Percentiles rank a stretch among this genome's conserved stretches.
phyloP scores from a whole-genome alignment of 805 yeast species.

The Metschnikowia bowlesiae region DNA sequence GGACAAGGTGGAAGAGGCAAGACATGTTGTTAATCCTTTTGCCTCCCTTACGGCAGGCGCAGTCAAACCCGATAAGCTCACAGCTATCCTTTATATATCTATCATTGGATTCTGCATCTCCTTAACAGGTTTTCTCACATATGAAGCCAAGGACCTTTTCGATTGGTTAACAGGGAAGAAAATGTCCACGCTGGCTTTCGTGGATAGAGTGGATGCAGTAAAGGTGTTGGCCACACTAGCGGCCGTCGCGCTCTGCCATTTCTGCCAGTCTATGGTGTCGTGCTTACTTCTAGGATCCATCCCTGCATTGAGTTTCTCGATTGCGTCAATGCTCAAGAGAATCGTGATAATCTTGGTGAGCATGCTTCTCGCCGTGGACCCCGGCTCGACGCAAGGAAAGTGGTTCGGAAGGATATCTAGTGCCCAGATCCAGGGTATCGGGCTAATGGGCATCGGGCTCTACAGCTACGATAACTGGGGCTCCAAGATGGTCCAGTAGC shows the following conservation, averaged over 20 bases:
- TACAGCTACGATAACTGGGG: conserved; percentile 66
- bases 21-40: conserved; percentile 20
- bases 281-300: conserved; percentile 76
- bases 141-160: conserved; percentile 47
- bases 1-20: conserved; percentile 16
- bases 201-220: conserved; percentile 4
- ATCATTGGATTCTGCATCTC: conserved; percentile 66
- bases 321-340: conserved; percentile 84
- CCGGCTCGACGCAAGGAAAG: conserved; percentile 20
- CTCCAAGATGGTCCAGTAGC: conserved; percentile 12
- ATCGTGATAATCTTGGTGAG: conserved; percentile 80
- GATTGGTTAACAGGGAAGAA: background rate
- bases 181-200: conserved; percentile 13
- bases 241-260: conserved; percentile 72
- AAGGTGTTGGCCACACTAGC: conserved; percentile 48
- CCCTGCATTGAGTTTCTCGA: conserved; percentile 80
- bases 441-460: conserved; percentile 51
- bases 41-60: conserved; percentile 1
- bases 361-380: conserved; percentile 49
- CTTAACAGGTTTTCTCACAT: conserved; percentile 63
- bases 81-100: conserved; percentile 77
- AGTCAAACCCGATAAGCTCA: conserved; percentile 69
- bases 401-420: conserved; percentile 37
- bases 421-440: conserved; percentile 46
- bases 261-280: conserved; percentile 73